Conservation (phyloP, 2,329 filamentous ascomycete genomes). For the Claviceps spartinae region DNA sequence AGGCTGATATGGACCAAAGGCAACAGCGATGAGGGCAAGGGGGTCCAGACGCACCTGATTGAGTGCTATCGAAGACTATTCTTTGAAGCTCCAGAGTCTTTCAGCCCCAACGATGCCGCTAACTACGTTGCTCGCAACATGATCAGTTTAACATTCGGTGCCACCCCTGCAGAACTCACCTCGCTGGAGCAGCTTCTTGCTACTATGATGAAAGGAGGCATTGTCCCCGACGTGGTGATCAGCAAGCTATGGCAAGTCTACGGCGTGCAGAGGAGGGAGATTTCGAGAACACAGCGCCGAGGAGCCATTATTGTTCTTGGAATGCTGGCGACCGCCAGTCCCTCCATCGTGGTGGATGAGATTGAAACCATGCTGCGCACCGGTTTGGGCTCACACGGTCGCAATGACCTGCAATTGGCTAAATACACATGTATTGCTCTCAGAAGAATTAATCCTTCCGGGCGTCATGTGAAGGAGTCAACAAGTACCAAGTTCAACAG, state of each 20-base stretch:
- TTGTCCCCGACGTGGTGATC: slow-evolving; percentile 75
- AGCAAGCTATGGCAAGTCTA: slow-evolving; percentile 97
- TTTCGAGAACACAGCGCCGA: slow-evolving; percentile 78
- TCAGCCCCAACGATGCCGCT: slow-evolving; percentile 76
- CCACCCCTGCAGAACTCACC: slow-evolving; percentile 86
- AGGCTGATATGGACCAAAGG: slow-evolving; percentile 98
- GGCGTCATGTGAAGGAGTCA: slow-evolving; percentile 65
- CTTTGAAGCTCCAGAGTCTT: slow-evolving; percentile 85
- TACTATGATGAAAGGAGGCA: slow-evolving; percentile 92
- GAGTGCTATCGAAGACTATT: slow-evolving; percentile 94
- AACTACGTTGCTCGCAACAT: slow-evolving; percentile 97
- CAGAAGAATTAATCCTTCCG: slow-evolving; percentile 74
- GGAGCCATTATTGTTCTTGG: slow-evolving; percentile 93
- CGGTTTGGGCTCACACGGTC: slow-evolving; percentile 68
- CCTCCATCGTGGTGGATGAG: slow-evolving; percentile 85
- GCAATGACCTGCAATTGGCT: slow-evolving; percentile 72
- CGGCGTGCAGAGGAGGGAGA: slow-evolving; percentile 82
- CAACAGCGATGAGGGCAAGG: slow-evolving; percentile 97
- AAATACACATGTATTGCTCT: slow-evolving; percentile 94
- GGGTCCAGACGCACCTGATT: slow-evolving; percentile 89
- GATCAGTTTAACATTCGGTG: slow-evolving; percentile 95
- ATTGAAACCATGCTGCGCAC: slow-evolving; percentile 91
- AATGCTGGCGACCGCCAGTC: slow-evolving; percentile 87
- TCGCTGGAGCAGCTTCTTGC: slow-evolving; percentile 88
- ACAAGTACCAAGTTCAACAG: slow-evolving; percentile 52